These are phyloP conservation scores for Lolium perenne DNA, from an alignment of 176 grass and related monocot species.

Conservation along the genomic window DNA sequence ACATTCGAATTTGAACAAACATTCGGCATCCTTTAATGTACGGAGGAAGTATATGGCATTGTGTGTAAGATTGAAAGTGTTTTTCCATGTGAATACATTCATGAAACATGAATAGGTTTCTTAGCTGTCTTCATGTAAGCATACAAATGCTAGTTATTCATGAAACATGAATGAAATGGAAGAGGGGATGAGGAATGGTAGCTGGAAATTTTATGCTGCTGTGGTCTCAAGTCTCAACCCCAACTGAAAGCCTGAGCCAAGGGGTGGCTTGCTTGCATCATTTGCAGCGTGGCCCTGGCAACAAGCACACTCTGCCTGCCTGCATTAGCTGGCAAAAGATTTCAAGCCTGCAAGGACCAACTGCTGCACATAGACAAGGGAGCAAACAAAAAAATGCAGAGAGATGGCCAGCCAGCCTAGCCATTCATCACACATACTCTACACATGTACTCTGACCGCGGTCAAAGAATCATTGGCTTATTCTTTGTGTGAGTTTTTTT, in stretches of 20 bases:
- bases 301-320: constrained; percentile 11
- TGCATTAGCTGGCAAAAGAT: neutral
- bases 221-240: neutral
- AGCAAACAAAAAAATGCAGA: constrained; percentile 29
- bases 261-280: constrained; percentile 36
- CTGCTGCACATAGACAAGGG: constrained; percentile 33
- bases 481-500: neutral
- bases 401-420: neutral
- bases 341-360: constrained; percentile 24
- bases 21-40: no score
- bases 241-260: constrained; percentile 34
- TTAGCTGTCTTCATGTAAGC: neutral
- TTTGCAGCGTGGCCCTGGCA: constrained; percentile 15
- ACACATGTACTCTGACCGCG: constrained; percentile 18
- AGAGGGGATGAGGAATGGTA: neutral
- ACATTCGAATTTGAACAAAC: no score
- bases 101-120: neutral
- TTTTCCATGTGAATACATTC: neutral
- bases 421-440: constrained; percentile 35
- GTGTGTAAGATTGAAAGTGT: neutral
- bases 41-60: no score
- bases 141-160: neutral
- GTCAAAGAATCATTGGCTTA: constrained; percentile 37
- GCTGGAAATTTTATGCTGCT: neutral
- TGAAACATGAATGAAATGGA: neutral